Conservation (phyloP, 2,329 filamentous ascomycete species). For the Curvularia sp. region DNA sequence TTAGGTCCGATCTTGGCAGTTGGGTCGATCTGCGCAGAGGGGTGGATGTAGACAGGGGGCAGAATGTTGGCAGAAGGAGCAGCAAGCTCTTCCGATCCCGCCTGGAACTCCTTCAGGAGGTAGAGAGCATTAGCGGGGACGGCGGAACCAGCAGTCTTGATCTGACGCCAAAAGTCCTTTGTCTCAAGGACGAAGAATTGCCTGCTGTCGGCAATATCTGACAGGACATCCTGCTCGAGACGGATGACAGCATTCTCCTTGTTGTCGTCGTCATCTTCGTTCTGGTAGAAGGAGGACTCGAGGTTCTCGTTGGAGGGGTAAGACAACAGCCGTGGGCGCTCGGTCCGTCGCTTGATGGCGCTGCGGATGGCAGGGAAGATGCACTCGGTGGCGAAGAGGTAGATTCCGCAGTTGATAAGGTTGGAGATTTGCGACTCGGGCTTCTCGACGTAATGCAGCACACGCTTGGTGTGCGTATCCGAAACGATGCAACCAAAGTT, state of each 20-base stretch:
- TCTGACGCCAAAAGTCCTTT: slow-evolving; percentile 99
- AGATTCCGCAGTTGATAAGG: slow-evolving; percentile 98
- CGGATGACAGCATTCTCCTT: slow-evolving; percentile 86
- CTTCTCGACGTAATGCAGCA: slow-evolving; percentile 99
- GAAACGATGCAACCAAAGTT: slow-evolving; percentile 99
- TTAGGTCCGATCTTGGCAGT: slow-evolving; percentile 97
- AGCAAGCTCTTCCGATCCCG: slow-evolving; percentile 79
- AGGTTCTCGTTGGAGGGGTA: slow-evolving; percentile 97
- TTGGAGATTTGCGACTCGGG: slow-evolving; percentile 97
- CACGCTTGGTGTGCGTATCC: slow-evolving; percentile 89
- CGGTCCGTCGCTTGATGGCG: slow-evolving; percentile 93
- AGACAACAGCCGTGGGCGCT: slow-evolving; percentile 88
- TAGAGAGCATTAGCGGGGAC: slow-evolving; percentile 97
- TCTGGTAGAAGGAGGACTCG: slow-evolving; percentile 69
- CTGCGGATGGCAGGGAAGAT: slow-evolving; percentile 95
- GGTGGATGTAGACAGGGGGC: slow-evolving; percentile 93
- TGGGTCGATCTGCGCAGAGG: slow-evolving; percentile 85
- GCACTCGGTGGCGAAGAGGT: slow-evolving; percentile 92
- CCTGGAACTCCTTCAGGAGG: slow-evolving; percentile 90
- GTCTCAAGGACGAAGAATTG: slow-evolving; percentile 99
- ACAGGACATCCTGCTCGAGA: slow-evolving; percentile 94
- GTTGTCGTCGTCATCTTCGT: slow-evolving; percentile 72
- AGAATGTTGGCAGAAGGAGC: slow-evolving; percentile 86
- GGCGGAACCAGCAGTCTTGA: slow-evolving; percentile 97
- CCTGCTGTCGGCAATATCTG: slow-evolving; percentile 94